Evolutionary conservation across 495 filamentous ascomycete species (phyloP).

Genomic region (Podospora bellae-mahoneyi): DNA sequence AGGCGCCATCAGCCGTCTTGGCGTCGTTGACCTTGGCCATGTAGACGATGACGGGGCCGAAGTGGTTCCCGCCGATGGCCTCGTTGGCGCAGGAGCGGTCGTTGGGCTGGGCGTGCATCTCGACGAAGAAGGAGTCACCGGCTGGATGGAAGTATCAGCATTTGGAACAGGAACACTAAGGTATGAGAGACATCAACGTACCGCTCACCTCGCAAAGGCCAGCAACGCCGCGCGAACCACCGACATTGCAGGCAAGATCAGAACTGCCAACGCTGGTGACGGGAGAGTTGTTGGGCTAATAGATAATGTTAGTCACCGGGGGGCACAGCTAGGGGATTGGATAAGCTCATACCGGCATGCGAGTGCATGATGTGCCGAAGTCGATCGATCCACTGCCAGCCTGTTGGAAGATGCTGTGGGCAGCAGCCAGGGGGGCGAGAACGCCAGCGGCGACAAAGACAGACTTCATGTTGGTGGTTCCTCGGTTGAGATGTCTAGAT

Average conservation of each 20-base stretch:
- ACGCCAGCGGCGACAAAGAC: slow-evolving; percentile 17
- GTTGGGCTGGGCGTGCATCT: slow-evolving; percentile 29
- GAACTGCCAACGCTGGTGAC: slow-evolving; percentile 37
- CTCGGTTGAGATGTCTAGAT: background rate
- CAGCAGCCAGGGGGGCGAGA: slow-evolving; percentile 20
- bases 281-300: slow-evolving; percentile 43
- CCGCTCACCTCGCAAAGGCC: slow-evolving; percentile 28
- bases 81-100: slow-evolving; percentile 19
- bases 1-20: slow-evolving; percentile 37
- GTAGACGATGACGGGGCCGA: slow-evolving; percentile 52
- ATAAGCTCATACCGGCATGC: slow-evolving; percentile 31
- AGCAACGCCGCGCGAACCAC: slow-evolving; percentile 36
- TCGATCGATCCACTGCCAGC: slow-evolving; percentile 18
- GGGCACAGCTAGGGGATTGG: slow-evolving; percentile 36
- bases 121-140: slow-evolving; percentile 29
- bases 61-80: slow-evolving; percentile 36
- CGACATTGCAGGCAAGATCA: slow-evolving; percentile 39
- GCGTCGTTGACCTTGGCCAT: slow-evolving; percentile 52
- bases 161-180: slow-evolving; percentile 34
- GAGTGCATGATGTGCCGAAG: slow-evolving; percentile 22
- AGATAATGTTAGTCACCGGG: slow-evolving; percentile 23
- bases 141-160: slow-evolving; percentile 36
- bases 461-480: slow-evolving; percentile 11
- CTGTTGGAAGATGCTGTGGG: slow-evolving; percentile 45
- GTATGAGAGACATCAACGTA: slow-evolving; percentile 23